Evolutionary conservation across 140 eudicot genomes (phyloP), one percentile per base, ranked within the genome.

Genomic region (Erigeron philadelphicus): DNA sequence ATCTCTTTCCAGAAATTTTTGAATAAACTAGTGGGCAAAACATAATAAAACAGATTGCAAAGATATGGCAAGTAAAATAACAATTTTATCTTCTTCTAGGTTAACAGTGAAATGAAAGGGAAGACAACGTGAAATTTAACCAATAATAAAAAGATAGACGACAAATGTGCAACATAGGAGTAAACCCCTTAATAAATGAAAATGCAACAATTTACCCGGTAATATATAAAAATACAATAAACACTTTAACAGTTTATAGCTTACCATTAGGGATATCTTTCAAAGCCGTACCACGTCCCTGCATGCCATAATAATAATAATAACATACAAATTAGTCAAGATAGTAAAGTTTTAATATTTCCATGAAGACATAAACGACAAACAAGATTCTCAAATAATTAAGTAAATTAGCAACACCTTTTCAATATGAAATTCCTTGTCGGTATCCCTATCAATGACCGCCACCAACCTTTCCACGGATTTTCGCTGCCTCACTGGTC

Each of bases 391-490:
- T 50, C 52, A 56, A 69, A 48, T 13, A 11, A 21, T 12, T 42
- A 44, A 55, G 13, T 31, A 41, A 70, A 42, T 70, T 59, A 31
- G 54, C 58, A 48, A 15, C 66, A 91, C 97, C 96, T 91, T 91
- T 78, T 84, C 97, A 73, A 91, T 75, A 52, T 56, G 81, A 64
- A 91, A 82, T 40, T 88, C 97, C 72, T 71, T 88, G 53, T 60
- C 42, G 17, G 80, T 53, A 58, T 91, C 97, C 78, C 70, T 81
- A 57, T 91, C 97, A 11, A 91, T 75, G n/a, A 78, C 64, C 9
- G 95, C 96, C 68, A 91, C 97, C 81, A 91, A 77, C 74, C 97
- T 88, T 77, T 86, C 97, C 9, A 91, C 97, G 47, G 96, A 88
- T 83, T 88, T 91, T 48, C 97, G 75, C 80, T 81, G 95, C 10